Evolutionary conservation across 2,329 filamentous ascomycete genomes (phyloP).

Genomic region (Septoria linicola): DNA sequence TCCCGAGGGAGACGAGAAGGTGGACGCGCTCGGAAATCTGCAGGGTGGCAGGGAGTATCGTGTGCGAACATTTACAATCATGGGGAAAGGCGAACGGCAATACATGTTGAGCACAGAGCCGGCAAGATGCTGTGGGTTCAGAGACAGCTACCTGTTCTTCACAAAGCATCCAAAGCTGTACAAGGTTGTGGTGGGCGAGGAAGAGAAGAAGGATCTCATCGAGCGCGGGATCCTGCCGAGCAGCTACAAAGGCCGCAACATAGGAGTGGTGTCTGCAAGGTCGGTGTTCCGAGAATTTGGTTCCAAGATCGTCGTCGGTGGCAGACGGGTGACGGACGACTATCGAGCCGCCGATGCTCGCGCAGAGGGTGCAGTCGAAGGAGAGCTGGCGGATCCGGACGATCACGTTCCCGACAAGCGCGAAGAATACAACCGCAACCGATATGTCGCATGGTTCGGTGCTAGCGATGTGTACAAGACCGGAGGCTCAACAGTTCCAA

Average conservation of each 20-base stretch:
- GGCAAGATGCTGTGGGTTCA: conserved; percentile 91
- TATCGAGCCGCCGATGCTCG: conserved; percentile 77
- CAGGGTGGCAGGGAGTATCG: conserved; percentile 85
- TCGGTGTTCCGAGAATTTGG: conserved; percentile 98
- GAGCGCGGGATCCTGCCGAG: conserved; percentile 93
- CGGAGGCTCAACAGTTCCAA: conserved; percentile 48
- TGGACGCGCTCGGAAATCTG: conserved; percentile 83
- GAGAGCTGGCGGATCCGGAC: conserved; percentile 86
- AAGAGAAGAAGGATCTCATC: conserved; percentile 96
- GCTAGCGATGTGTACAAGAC: conserved; percentile 95
- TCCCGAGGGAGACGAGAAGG: conserved; percentile 84
- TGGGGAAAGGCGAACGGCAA: conserved; percentile 75
- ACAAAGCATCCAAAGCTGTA: conserved; percentile 94
- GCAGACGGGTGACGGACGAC: conserved; percentile 81
- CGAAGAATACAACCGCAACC: conserved; percentile 96
- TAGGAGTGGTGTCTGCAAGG: conserved; percentile 92
- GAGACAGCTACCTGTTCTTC: conserved; percentile 98
- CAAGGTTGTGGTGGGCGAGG: conserved; percentile 97
- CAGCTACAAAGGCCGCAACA: conserved; percentile 96
- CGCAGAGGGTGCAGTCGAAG: conserved; percentile 77
- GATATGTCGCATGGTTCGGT: conserved; percentile 98
- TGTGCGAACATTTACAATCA: conserved; percentile 90
- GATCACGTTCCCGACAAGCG: conserved; percentile 73
- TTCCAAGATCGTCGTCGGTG: conserved; percentile 88
- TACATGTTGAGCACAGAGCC: conserved; percentile 99